Evolutionary conservation across 2,329 filamentous ascomycete species (phyloP).

Genomic region (Diplodia sapinea): DNA sequence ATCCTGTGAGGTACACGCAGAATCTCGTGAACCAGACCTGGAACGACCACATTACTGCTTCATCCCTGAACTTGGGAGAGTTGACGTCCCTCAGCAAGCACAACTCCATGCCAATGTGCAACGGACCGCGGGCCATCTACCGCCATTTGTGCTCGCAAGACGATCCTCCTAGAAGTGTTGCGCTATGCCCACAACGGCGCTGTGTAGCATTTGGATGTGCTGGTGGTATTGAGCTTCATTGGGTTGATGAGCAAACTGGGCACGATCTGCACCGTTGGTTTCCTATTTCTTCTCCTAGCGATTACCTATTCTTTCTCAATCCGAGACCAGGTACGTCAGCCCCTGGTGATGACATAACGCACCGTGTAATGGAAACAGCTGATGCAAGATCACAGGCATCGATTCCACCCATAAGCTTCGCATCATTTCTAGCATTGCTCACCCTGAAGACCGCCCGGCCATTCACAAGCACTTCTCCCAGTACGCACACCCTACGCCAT

Average conservation of each 20-base stretch:
- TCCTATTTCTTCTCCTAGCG: slow-evolving; percentile 60
- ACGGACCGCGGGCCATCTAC: slow-evolving; percentile 49
- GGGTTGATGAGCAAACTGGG: slow-evolving; percentile 57
- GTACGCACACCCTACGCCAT: slow-evolving; percentile 34
- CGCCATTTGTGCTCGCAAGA: slow-evolving; percentile 64
- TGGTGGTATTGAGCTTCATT: slow-evolving; percentile 68
- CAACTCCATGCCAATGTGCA: slow-evolving; percentile 1
- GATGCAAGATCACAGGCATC: slow-evolving; percentile 34
- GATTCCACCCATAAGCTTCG: slow-evolving; percentile 64
- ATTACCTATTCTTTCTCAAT: slow-evolving; percentile 66
- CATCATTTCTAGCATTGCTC: slow-evolving; percentile 66
- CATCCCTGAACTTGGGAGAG: neutral
- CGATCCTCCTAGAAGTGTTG: slow-evolving; percentile 68
- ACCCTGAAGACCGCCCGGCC: slow-evolving; percentile 44
- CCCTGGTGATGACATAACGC: neutral
- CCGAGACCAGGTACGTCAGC: slow-evolving; percentile 50
- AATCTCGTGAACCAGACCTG: slow-evolving; percentile 43
- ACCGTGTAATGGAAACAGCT: neutral
- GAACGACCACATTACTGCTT: slow-evolving; percentile 36
- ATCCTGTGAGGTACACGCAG: slow-evolving; percentile 36
- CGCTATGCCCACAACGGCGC: slow-evolving; percentile 67
- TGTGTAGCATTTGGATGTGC: slow-evolving; percentile 71
- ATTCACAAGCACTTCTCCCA: slow-evolving; percentile 37
- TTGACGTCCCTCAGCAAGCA: neutral
- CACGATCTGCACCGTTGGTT: slow-evolving; percentile 63